A percentile compares a stretch with the other conserved stretches of the same genome.
These are phyloP conservation scores for Xylaria sp. DNA, from an alignment of 2,329 filamentous ascomycete species.

Conservation along the genomic window DNA sequence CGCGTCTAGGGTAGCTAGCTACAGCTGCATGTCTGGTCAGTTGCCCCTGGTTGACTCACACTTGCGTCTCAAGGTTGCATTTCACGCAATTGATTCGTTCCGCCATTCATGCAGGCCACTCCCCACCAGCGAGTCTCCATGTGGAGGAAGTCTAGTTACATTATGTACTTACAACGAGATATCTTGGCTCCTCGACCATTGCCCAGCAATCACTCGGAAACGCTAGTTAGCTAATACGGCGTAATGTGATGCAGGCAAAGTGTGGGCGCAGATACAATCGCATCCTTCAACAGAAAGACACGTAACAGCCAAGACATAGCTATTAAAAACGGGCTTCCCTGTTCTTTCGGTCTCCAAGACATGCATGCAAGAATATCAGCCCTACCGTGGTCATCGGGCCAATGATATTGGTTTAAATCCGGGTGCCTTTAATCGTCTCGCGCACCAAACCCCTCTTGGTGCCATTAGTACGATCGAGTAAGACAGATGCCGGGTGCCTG, in stretches of 20 bases:
- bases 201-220: not conserved
- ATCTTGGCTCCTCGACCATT: constrained; percentile 16
- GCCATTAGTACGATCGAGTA: constrained; percentile 27
- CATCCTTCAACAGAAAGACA: constrained; percentile 14
- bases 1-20: not conserved
- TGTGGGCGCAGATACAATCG: not conserved
- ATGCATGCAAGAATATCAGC: constrained; percentile 29
- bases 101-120: constrained; percentile 20
- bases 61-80: constrained; percentile 30
- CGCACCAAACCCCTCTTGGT: constrained; percentile 14
- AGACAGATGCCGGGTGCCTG: constrained; percentile 44
- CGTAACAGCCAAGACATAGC: constrained; percentile 6
- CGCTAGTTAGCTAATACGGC: too few relatives aligned
- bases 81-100: constrained; percentile 19
- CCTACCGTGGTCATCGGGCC: constrained; percentile 23
- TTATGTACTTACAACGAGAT: not conserved
- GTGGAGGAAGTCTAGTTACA: not conserved
- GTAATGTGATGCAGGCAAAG: constrained; percentile 7
- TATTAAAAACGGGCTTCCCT: constrained; percentile 3
- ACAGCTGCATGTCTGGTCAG: constrained; percentile 25
- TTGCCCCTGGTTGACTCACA: constrained; percentile 36
- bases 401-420: constrained; percentile 21
- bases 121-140: not conserved
- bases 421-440: constrained; percentile 30
- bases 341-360: constrained; percentile 18